Evolutionary conservation across 108 stramenopile genomes (phyloP), one percentile per base, ranked within the genome.

Genomic region (Fragilariopsis cylindrus): DNA sequence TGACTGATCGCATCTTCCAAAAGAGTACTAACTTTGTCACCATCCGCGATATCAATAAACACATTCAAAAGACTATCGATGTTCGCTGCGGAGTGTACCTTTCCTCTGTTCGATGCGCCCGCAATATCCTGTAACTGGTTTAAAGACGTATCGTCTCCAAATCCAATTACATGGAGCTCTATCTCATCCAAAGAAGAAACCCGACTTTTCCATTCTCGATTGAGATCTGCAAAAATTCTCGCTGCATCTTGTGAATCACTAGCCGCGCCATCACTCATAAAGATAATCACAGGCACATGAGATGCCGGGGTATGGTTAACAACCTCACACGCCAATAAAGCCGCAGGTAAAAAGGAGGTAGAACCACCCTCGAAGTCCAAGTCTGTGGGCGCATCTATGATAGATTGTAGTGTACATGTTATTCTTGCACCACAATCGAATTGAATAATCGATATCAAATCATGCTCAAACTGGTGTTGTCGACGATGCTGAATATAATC

Each of bases 131-230:
- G 18, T 3, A 88, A 78, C 60, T 88, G 87, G 15, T 68, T 52
- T 43, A 56, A 18, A 45, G 67, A 48, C 7, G 80, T 49, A n/a
- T 77, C 75, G 42, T 48, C 64, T 47, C 84, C 80, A 81, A 88
- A 88, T 16, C 70, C 84, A 75, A 88, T 85, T 40, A 88, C 87
- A 72, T 88, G 84, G n/a, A 88, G 80, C 60, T 83, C 82, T 49
- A 88, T 76, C 63, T 83, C 82, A 21, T 1, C 21, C 21, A 21
- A 21, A 21, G 21, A 21, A 21, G 21, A 21, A n/a, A 74, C 72
- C 41, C 72, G 64, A 21, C 48, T 54, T 8, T n/a, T 42, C 45
- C 85, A 62, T 13, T 73, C 11, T 12, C 12, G 48, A 42, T 83
- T 83, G 55, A 85, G 48, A n/a, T 65, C 4, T 4, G 79, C 60